phyloP scores from a whole-genome alignment of 257 asterid species.

The Lycium ferocissimum region DNA sequence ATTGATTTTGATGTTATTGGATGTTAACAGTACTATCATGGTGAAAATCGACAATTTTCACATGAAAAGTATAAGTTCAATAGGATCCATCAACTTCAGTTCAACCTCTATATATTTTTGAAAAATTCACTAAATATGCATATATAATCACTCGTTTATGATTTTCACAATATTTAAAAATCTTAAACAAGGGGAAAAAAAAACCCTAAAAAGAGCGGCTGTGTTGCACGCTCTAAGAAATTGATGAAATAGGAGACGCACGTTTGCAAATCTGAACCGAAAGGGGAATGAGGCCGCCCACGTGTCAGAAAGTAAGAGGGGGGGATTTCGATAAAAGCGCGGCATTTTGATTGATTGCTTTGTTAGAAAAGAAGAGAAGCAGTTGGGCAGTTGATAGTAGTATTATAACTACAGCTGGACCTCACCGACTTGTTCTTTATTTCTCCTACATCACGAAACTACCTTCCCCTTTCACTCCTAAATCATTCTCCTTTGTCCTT shows the following conservation, averaged over 20 bases:
- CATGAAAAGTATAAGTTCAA: no score
- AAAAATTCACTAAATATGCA: no score
- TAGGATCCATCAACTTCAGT: no score
- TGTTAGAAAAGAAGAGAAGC: slow-evolving; percentile 28
- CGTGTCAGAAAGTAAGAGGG: slow-evolving; percentile 36
- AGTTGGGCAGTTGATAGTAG: slow-evolving; percentile 52
- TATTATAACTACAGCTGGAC: slow-evolving; percentile 48
- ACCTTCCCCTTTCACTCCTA: slow-evolving; percentile 22
- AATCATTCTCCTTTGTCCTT: neutral
- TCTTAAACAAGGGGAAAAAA: no score
- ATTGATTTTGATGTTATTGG: neutral
- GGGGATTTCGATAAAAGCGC: neutral
- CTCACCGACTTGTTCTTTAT: slow-evolving; percentile 50
- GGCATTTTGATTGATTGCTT: neutral
- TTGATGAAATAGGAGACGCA: neutral
- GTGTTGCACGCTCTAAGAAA: neutral
- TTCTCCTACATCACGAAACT: slow-evolving; percentile 27
- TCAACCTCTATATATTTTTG: no score
- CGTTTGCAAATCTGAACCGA: slow-evolving; percentile 31
- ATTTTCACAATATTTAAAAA: no score
- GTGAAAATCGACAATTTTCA: no score
- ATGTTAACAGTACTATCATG: no score
- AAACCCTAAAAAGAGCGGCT: neutral
- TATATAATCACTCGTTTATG: no score
- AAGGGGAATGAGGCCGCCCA: slow-evolving; percentile 37